phyloP scores from a whole-genome alignment of 2,329 filamentous ascomycete species.

The Beauveria asiatica region DNA sequence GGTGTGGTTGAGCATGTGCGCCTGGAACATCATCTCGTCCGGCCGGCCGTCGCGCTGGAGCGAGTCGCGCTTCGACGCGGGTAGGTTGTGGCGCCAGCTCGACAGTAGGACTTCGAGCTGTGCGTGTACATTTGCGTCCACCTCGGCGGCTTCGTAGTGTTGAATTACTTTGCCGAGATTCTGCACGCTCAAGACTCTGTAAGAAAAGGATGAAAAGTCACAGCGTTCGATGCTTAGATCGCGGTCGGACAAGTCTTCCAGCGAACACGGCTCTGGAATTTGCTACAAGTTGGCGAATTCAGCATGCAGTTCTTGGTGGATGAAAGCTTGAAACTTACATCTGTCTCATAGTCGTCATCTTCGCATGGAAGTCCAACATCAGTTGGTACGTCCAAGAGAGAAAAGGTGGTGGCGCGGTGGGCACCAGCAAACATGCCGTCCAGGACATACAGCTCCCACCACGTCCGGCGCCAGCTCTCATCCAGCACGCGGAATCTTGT shows the following conservation, averaged over 20 bases:
- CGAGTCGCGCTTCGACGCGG: neutral
- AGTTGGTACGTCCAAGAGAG: neutral
- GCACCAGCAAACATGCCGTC: slow-evolving; percentile 66
- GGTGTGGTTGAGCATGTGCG: slow-evolving; percentile 4
- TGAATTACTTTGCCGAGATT: slow-evolving; percentile 1
- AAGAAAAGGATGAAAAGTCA: neutral
- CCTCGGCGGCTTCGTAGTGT: neutral
- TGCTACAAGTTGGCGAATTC: neutral
- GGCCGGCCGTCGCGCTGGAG: neutral
- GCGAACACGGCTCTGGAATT: neutral
- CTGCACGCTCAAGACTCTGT: slow-evolving; percentile 1
- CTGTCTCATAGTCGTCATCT: neutral
- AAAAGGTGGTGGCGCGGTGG: neutral
- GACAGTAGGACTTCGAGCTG: neutral
- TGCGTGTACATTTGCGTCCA: neutral
- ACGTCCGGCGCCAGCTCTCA: slow-evolving; percentile 70
- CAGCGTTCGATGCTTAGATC: neutral
- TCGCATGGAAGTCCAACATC: slow-evolving; percentile 4
- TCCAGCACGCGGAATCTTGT: slow-evolving; percentile 40
- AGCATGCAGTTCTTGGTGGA: neutral
- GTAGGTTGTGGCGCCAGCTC: slow-evolving; percentile 4
- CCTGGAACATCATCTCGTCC: slow-evolving; percentile 9
- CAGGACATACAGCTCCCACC: slow-evolving; percentile 66
- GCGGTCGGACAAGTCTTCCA: neutral
- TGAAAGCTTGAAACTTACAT: neutral